Evolutionary conservation across 768 basidiomycete genomes (phyloP), one percentile per base, ranked within the genome.

Genomic region (Clitopilus hobsonii): DNA sequence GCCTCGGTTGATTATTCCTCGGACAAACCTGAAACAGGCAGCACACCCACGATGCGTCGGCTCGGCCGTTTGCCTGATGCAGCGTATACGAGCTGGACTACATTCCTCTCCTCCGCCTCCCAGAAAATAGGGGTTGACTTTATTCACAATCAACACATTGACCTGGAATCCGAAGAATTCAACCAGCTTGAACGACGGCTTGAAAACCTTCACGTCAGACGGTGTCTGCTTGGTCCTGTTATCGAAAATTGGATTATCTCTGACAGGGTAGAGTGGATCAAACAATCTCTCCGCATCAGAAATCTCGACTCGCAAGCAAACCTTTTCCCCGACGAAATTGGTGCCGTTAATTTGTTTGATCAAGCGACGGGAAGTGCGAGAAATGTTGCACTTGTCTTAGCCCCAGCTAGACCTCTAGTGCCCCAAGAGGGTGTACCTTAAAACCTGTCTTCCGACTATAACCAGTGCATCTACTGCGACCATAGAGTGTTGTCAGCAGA

Each of bases 291-390:
- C n/a, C n/a, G n/a, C n/a, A n/a, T n/a, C n/a, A n/a, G n/a, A n/a
- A n/a, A n/a, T n/a, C n/a, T n/a, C n/a, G n/a, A 51, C 65, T 81
- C 58, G 62, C 55, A 38, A 27, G n/a, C n/a, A n/a, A n/a, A n/a
- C n/a, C n/a, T n/a, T n/a, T n/a, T n/a, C n/a, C n/a, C n/a, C n/a
- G n/a, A n/a, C n/a, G n/a, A n/a, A n/a, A 74, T 81, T 18, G 71
- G 77, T 26, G 61, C 81, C 20, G 72, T 89, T 2, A 89, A 88
- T 65, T 63, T 91, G 38, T 91, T 91, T 56, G 85, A 89, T 61
- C 89, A 90, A 65, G 72, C 73, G 4, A 79, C 78, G 2, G 88
- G 86, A 41, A 91, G 89, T 65, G 87, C 83, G 48, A 71, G 89
- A 61, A 91, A 90, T 66, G 72, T 88, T 54, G 87, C 81, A 6